A percentile compares a stretch with the other conserved stretches of the same genome.
phyloP scores from a whole-genome alignment of 148 eudicot species.

The Silene uniflora region DNA sequence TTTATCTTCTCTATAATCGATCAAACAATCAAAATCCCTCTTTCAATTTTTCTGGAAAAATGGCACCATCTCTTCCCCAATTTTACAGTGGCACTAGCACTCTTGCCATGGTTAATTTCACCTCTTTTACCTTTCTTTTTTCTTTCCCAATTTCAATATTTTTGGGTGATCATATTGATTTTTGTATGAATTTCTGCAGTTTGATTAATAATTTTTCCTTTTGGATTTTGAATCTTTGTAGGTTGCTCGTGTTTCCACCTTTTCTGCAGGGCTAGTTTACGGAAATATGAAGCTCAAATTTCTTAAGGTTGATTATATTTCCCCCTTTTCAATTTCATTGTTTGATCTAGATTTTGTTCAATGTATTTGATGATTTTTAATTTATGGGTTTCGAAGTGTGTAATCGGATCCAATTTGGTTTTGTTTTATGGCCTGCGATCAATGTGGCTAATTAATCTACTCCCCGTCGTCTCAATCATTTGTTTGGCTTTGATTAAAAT shows the following conservation, averaged over 20 bases:
- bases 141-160: not conserved
- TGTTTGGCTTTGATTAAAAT: too few relatives aligned
- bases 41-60: not conserved
- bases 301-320: not conserved
- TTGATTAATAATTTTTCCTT: not conserved
- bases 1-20: too few relatives aligned
- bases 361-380: not conserved
- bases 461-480: too few relatives aligned
- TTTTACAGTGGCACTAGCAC: slow-evolving; percentile 15
- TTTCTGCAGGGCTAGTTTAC: slow-evolving; percentile 3
- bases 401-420: not conserved
- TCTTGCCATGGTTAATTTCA: not conserved
- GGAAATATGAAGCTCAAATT: slow-evolving; percentile 5
- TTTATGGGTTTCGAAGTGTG: not conserved
- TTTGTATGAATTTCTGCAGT: not conserved
- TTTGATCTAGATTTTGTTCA: not conserved
- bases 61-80: slow-evolving; percentile 10
- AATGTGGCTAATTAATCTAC: not conserved
- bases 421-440: not conserved
- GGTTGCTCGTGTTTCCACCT: slow-evolving; percentile 9
- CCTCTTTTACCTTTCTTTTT: not conserved
- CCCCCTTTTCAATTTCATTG: not conserved
- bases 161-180: not conserved
- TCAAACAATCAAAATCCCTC: not conserved
- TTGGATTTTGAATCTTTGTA: not conserved